Evolutionary conservation across 225 moss, liverwort and hornwort genomes (phyloP), one percentile per base, ranked within the genome.

Genomic region (Physcomitrium patens): DNA sequence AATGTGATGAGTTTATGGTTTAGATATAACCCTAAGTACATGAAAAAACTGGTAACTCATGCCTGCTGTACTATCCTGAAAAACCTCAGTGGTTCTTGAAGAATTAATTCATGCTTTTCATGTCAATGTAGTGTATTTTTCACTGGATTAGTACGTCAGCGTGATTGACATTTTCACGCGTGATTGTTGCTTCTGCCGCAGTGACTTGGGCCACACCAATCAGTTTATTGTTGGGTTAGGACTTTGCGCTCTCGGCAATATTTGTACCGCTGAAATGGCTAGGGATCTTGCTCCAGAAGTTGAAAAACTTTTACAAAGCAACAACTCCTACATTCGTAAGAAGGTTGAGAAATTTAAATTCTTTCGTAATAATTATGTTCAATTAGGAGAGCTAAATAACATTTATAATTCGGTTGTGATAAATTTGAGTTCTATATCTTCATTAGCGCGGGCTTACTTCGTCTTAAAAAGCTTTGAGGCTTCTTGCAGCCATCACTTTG

Each of bases 261-360:
- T 97, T 61, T 94, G 96, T 75, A 94, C 96, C 9, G 88, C 89
- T 76, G 94, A 97, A 83, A 97, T 97, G 96, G 92, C 96, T 54
- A 85, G 83, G 73, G 96, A 97, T 79, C 90, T 97, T 82, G 89
- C 96, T 47, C 89, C 89, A 37, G 96, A 94, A 82, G 96, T 97
- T 48, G 96, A 97, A 71, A 94, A 93, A 71, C 84, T 94, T 60
- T 81, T 97, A 27, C 94, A 91, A 37, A 92, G 90, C 80, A 92
- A 89, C 80, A 94, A 97, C 62, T 90, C 94, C 42, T 97, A 97
- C 62, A 86, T 97, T 86, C 89, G 94, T 23, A 97, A 97, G 86
- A 97, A 97, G 94, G 96, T 97, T 54, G 63, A 76, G 71, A 63
- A 65, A 64, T 61, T 53, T 24, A 12, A 49, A 19, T 74, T 11